These are phyloP conservation scores for Adansonia gregorii DNA, from an alignment of 441 rosid genomes.

Conservation along the genomic window DNA sequence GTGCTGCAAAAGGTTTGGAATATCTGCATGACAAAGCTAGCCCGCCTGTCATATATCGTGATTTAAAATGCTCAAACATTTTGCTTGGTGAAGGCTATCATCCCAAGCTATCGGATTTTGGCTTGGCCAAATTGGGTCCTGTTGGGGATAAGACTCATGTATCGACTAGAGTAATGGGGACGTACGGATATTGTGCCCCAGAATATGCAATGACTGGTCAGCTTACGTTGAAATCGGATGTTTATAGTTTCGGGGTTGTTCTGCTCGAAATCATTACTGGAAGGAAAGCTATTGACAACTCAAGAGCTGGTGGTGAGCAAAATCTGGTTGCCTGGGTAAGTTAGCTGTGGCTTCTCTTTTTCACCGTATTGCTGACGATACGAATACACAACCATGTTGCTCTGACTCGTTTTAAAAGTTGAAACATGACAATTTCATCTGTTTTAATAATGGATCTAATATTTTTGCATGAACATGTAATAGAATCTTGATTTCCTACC, in stretches of 20 bases:
- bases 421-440: neutral
- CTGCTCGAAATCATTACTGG: constrained; percentile 94
- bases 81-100: constrained; percentile 83
- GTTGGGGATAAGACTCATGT: constrained; percentile 96
- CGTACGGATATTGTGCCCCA: constrained; percentile 95
- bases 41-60: constrained; percentile 94
- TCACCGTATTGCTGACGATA: neutral
- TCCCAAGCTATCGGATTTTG: constrained; percentile 92
- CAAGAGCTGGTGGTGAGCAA: constrained; percentile 75
- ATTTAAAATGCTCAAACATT: constrained; percentile 88
- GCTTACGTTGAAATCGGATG: constrained; percentile 91
- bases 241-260: constrained; percentile 95
- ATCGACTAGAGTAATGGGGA: constrained; percentile 97
- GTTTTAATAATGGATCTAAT: neutral
- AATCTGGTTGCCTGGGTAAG: constrained; percentile 96
- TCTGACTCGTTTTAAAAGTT: neutral
- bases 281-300: constrained; percentile 85
- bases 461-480: constrained; percentile 7
- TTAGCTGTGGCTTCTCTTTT: constrained; percentile 11
- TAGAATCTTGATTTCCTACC: neutral
- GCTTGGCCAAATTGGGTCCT: constrained; percentile 95
- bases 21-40: constrained; percentile 83
- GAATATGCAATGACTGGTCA: constrained; percentile 99
- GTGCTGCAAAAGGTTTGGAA: constrained; percentile 95
- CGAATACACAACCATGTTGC: neutral